These are phyloP conservation scores for Emmonsia crescens DNA, from an alignment of 2,329 filamentous ascomycete species.

Conservation along the genomic window DNA sequence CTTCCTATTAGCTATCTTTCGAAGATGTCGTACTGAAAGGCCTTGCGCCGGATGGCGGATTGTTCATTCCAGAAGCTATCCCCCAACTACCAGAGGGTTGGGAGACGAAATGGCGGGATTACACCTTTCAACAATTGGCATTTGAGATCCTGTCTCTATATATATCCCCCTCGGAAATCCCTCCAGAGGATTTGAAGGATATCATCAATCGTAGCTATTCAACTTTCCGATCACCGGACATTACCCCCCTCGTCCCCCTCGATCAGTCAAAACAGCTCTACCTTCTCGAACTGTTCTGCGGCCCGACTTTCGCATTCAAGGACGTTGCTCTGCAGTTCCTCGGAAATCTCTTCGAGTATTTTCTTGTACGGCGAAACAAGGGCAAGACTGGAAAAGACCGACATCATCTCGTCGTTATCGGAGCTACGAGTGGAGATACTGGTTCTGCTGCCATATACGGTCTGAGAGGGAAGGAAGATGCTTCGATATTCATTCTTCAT, in stretches of 20 bases:
- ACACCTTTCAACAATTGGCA: conserved; percentile 71
- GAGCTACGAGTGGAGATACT: conserved; percentile 75
- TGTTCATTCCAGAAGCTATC: conserved; percentile 79
- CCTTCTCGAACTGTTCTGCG: conserved; percentile 90
- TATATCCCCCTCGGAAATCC: conserved; percentile 60
- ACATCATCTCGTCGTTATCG: conserved; percentile 76
- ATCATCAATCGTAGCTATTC: conserved; percentile 80
- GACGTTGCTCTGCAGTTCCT: conserved; percentile 89
- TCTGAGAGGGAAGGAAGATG: conserved; percentile 88
- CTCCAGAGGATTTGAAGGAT: conserved; percentile 62
- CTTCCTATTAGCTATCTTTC: conserved; percentile 52
- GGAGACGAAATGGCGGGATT: conserved; percentile 61
- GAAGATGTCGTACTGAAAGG: conserved; percentile 86
- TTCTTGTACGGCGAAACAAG: conserved; percentile 34
- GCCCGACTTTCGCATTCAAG: conserved; percentile 91
- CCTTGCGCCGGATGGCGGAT: conserved; percentile 72
- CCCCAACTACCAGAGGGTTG: conserved; percentile 54
- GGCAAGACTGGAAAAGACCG: conserved; percentile 43
- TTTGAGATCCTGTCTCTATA: conserved; percentile 59
- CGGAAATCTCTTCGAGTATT: conserved; percentile 67
- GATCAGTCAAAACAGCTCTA: conserved; percentile 62
- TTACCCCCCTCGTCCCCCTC: conserved; percentile 70
- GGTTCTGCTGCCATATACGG: conserved; percentile 95
- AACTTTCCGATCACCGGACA: conserved; percentile 70
- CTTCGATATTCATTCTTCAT: conserved; percentile 89